These are phyloP conservation scores for Zygnema cylindricum DNA, from an alignment of 139 green algal species.

Conservation along the genomic window DNA sequence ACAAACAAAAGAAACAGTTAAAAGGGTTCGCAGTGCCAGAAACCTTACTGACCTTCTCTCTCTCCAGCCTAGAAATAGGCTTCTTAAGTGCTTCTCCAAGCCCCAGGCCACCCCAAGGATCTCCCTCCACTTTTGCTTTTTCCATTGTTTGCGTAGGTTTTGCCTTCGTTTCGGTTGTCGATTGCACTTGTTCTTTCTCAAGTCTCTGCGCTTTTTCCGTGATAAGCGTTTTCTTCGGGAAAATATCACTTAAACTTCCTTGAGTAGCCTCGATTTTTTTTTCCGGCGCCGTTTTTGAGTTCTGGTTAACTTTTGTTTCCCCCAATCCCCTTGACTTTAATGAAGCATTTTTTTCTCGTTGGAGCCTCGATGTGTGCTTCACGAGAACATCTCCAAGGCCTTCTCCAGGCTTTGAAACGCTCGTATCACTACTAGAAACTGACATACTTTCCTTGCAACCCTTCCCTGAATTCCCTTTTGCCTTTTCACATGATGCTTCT, in stretches of 20 bases:
- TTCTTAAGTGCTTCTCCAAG: slow-evolving; percentile 37
- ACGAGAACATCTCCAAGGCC: background rate
- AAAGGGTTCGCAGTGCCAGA: background rate
- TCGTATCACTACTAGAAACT: background rate
- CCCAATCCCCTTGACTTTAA: background rate
- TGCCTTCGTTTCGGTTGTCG: background rate
- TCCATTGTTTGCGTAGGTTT: background rate
- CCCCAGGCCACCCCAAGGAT: slow-evolving; percentile 12
- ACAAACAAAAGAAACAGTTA: background rate
- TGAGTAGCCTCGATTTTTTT: slow-evolving; percentile 9
- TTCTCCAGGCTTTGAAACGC: background rate
- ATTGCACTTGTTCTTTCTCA: slow-evolving; percentile 38
- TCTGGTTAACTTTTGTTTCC: background rate
- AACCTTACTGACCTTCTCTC: slow-evolving; percentile 20
- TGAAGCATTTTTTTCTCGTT: slow-evolving; percentile 16
- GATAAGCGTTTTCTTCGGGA: slow-evolving; percentile 37
- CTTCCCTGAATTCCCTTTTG: background rate
- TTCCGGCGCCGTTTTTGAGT: background rate
- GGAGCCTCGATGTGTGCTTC: slow-evolving; percentile 38
- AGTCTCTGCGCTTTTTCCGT: slow-evolving; percentile 25
- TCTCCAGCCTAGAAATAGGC: slow-evolving; percentile 46
- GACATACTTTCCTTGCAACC: too few species aligned
- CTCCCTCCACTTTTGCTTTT: background rate
- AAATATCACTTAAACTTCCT: slow-evolving; percentile 28
- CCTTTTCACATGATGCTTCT: too few species aligned